A percentile compares a stretch with the other conserved stretches of the same genome.
Evolutionary conservation across 2,329 filamentous ascomycete genomes (phyloP).

Genomic region (Didymella arachidicola): DNA sequence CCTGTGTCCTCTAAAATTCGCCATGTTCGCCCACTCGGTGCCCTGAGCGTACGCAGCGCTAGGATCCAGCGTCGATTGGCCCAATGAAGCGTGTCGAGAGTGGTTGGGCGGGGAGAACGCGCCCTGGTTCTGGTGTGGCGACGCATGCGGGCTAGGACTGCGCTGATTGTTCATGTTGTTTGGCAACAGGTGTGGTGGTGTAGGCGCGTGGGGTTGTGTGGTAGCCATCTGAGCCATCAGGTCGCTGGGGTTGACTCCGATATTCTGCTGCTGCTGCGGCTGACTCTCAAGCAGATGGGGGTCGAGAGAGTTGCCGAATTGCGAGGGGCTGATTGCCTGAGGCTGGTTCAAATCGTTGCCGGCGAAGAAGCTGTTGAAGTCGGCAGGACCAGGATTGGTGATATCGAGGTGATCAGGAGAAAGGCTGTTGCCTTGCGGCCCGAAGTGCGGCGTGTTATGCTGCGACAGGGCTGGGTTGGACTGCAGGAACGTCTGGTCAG

Average conservation of each 20-base stretch:
- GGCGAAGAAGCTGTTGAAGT: slow-evolving; percentile 64
- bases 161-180: slow-evolving; percentile 61
- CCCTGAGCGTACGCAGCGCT: slow-evolving; percentile 65
- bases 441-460: slow-evolving; percentile 62
- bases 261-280: slow-evolving; percentile 48
- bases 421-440: slow-evolving; percentile 50
- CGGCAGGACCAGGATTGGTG: slow-evolving; percentile 34
- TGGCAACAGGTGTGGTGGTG: slow-evolving; percentile 65
- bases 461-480: slow-evolving; percentile 54
- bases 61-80: slow-evolving; percentile 64
- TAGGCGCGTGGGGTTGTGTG: slow-evolving; percentile 59
- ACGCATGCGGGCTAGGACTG: slow-evolving; percentile 60
- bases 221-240: slow-evolving; percentile 61
- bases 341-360: slow-evolving; percentile 61
- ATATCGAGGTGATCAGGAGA: slow-evolving; percentile 49
- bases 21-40: slow-evolving; percentile 66
- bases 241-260: slow-evolving; percentile 56
- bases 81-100: slow-evolving; percentile 58
- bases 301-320: slow-evolving; percentile 59
- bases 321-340: slow-evolving; percentile 67
- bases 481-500: slow-evolving; percentile 55
- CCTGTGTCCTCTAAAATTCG: slow-evolving; percentile 79
- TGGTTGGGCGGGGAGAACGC: slow-evolving; percentile 63
- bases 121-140: slow-evolving; percentile 62
- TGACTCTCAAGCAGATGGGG: slow-evolving; percentile 53